Base-by-base conservation (phyloP, 2,329 filamentous ascomycete species). In the Cryoendolithus antarcticus region DNA sequence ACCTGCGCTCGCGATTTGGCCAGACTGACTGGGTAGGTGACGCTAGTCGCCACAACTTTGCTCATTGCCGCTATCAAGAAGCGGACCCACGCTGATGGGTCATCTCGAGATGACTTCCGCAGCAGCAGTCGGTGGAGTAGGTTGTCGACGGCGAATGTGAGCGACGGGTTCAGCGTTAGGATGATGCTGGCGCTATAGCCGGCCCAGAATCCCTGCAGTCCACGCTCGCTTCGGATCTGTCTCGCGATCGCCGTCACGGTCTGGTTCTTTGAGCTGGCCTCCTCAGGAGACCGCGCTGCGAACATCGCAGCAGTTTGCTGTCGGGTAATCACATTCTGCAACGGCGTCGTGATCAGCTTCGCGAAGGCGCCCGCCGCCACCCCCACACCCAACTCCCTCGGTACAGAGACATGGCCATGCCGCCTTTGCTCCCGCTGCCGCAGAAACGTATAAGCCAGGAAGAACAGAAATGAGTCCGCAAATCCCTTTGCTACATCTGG, bases 21-120 rank as follows among this genome's bases (percentile, higher is more conserved):
- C 24, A 86, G 76, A 41, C 83, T 82, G 58, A 94, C 80, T 0
- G 88, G 88, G 55, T 93, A 94, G 1, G 83, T 93, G 41, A 86
- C 63, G 0, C 75, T 71, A 6, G 79, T 84, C 0, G 86, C 86
- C 15, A 80, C 64, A 1, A 78, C 78, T 62, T 94, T 94, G 60
- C 82, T 86, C 19, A 80, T 55, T 0, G 86, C 86, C 0, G 86
- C 86, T 8, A 82, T 58, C 1, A 82, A 55, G 52, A 83, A 82
- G 0, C 73, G 80, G 6, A 72, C 53, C 32, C 61, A 60, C 0
- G 74, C 60, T 0, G 71, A 68, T 0, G 75, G 72, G 10, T 71
- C 65, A 4, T 66, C 62, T 6, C 71, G 63, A 49, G 66, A 70
- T 30, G 67, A 63, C 7, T 27, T 27, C 6, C 65, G 62, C 3